Evolutionary conservation across 495 filamentous ascomycete genomes (phyloP), one percentile per base, ranked within the genome.

Genomic region (Chaetomium tenue): DNA sequence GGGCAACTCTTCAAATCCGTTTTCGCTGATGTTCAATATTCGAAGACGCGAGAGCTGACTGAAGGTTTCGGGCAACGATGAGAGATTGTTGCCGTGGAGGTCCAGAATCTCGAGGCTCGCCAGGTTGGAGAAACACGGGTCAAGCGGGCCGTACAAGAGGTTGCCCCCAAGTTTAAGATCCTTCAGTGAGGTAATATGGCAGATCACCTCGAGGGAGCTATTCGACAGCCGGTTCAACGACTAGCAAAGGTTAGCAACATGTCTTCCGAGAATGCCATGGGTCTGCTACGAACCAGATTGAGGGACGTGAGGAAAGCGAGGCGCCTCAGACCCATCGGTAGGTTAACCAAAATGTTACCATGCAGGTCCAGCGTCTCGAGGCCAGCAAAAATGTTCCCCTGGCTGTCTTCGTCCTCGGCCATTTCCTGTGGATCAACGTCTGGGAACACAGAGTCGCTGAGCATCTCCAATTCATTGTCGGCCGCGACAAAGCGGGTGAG

Each of bases 121-220:
- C 53, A 98, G 76, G 33, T 79, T 79, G 22, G 79, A 71, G 51
- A 96, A 80, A 40, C 77, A 76, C 2, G 80, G 60, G 61, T 85
- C 78, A 7, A 97, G 75, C 5, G 79, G 70, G 8, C 91, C 92
- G 46, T 86, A 77, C 6, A 99, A 72, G 9, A 82, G 76, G 66
- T 98, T 98, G 30, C 91, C 88, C 16, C 87, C 88, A 2, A 99
- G 78, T 68, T 88, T 93, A 9, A 99, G 79, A 65, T 97, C 92
- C 28, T 86, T 82, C 25, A 99, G 78, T 23, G 82, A 81, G 5
- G 73, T 71, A 40, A 97, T 86, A 69, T 92, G 85, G 33, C 84
- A 79, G 18, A 98, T 83, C 30, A 90, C 76, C n/a, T 89, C 82
- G 5, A 97, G 80, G 52, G 84, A 83, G 53, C 83, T 80, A 74